Conservation (phyloP, 768 basidiomycete genomes). For the Exidia glandulosa region DNA sequence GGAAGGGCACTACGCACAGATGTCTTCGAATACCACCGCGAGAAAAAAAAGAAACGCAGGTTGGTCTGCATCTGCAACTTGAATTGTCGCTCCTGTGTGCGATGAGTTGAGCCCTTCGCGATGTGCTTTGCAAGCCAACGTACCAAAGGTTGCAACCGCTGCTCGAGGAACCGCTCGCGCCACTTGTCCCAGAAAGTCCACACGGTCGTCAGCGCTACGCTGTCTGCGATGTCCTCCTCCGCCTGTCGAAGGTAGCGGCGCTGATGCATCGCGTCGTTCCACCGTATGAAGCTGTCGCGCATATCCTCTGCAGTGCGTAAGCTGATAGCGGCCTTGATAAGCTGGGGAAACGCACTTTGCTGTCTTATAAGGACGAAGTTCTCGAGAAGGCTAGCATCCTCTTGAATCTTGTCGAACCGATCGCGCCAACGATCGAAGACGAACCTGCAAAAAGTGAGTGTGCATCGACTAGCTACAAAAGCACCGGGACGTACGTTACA, state of each 20-base stretch:
- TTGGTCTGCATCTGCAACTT: conserved; percentile 47
- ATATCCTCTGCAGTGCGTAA: conserved; percentile 39
- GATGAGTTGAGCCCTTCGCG: conserved; percentile 3
- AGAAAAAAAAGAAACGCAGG: conserved; percentile 55
- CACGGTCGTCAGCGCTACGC: conserved; percentile 33
- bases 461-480: neutral
- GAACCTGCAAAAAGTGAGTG: conserved; percentile 23
- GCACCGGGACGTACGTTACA: conserved; percentile 23
- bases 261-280: conserved; percentile 56
- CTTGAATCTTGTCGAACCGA: conserved; percentile 48
- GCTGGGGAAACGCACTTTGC: neutral
- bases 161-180: conserved; percentile 60
- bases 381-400: conserved; percentile 70
- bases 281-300: conserved; percentile 57
- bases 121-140: conserved; percentile 13
- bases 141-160: conserved; percentile 55
- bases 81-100: conserved; percentile 46
- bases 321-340: neutral
- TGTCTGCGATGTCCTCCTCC: conserved; percentile 43
- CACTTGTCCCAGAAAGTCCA: conserved; percentile 61
- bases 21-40: conserved; percentile 65
- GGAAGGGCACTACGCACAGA: conserved; percentile 32
- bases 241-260: conserved; percentile 46
- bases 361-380: conserved; percentile 22
- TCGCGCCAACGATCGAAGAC: conserved; percentile 41